Evolutionary conservation across 208 protist species (phyloP).

Genomic region (Crithidia expoeki): DNA sequence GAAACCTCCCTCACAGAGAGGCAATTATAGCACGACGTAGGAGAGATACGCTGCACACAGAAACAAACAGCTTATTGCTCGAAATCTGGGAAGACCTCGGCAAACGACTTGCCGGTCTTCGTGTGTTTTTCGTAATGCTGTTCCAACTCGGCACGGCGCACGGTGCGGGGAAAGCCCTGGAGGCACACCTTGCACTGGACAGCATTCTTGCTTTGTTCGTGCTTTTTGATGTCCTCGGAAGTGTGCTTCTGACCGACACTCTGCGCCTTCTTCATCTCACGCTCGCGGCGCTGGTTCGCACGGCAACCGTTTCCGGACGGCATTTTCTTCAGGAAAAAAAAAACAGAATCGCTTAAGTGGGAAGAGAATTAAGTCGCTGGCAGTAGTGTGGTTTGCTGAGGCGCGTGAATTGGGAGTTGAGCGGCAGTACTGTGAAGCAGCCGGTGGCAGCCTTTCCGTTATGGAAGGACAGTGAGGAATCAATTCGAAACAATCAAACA

Average conservation of each 20-base stretch:
- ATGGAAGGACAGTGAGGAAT: not conserved
- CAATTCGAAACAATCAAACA: slow-evolving; percentile 4
- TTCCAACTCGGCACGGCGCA: slow-evolving; percentile 69
- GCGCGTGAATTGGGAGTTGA: not conserved
- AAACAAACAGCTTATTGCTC: slow-evolving; percentile 20
- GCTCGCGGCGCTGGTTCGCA: slow-evolving; percentile 68
- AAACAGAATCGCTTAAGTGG: not conserved
- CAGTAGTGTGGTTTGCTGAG: not conserved
- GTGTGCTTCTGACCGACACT: slow-evolving; percentile 49
- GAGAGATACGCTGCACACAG: no score
- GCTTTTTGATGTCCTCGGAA: slow-evolving; percentile 72
- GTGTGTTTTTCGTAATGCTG: slow-evolving; percentile 79
- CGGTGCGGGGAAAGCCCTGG: slow-evolving; percentile 77
- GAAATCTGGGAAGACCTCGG: slow-evolving; percentile 67
- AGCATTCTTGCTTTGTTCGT: slow-evolving; percentile 74
- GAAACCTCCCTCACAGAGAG: no score
- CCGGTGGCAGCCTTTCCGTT: slow-evolving; percentile 3
- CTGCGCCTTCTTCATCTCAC: slow-evolving; percentile 51
- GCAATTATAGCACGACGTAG: not conserved
- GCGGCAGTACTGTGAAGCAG: not conserved
- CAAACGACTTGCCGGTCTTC: slow-evolving; percentile 61
- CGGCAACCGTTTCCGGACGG: slow-evolving; percentile 81
- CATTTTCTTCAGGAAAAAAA: slow-evolving; percentile 31
- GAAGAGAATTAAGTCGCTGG: not conserved
- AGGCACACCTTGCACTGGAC: slow-evolving; percentile 79